Evolutionary conservation across 768 basidiomycete genomes (phyloP).

Genomic region (Phaffia australis): DNA sequence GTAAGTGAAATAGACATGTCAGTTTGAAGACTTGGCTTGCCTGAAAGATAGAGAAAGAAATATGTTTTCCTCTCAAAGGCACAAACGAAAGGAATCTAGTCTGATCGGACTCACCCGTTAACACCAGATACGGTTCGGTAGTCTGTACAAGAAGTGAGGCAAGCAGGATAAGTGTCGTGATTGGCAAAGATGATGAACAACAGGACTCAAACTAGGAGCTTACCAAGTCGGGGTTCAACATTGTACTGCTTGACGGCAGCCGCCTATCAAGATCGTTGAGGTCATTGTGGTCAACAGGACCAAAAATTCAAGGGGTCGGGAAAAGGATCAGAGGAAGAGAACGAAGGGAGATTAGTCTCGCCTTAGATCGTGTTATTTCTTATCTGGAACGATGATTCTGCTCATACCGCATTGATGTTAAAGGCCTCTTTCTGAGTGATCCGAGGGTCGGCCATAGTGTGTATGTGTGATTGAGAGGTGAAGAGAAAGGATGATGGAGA

Average conservation of each 20-base stretch:
- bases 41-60: conserved; percentile 11
- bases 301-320: conserved; percentile 37
- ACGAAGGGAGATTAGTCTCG: background rate
- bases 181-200: background rate
- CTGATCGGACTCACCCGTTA: conserved; percentile 61
- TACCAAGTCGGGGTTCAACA: conserved; percentile 80
- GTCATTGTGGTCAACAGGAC: background rate
- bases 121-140: conserved; percentile 98
- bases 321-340: conserved; percentile 2
- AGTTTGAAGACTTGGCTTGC: too few relatives aligned
- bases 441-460: conserved; percentile 16
- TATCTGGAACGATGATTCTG: conserved; percentile 18
- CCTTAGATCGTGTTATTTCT: conserved; percentile 18
- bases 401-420: conserved; percentile 35
- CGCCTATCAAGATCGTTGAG: conserved; percentile 44
- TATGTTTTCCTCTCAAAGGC: background rate
- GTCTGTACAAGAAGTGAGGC: conserved; percentile 45
- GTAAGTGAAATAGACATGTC: background rate
- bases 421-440: conserved; percentile 34
- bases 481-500: too few relatives aligned
- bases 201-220: conserved; percentile 28
- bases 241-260: conserved; percentile 80
- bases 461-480: too few relatives aligned
- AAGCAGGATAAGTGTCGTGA: background rate
- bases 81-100: background rate